Evolutionary conservation across 73 alveolate genomes (phyloP), one percentile per base, ranked within the genome.

Genomic region (Paramecium biaurelia): DNA sequence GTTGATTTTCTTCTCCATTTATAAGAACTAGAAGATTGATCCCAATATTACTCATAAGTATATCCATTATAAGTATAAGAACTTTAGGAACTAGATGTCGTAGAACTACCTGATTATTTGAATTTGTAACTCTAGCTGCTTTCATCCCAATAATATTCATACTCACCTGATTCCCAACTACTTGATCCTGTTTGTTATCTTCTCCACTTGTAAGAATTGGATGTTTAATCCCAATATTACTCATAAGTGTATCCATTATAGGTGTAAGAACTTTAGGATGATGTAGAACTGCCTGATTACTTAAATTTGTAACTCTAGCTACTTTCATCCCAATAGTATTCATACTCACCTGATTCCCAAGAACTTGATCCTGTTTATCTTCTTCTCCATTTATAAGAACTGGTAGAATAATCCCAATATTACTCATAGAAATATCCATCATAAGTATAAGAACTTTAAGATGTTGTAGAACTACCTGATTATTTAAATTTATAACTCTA

Each of bases 101-200:
- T 3, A 11, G 68, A 53, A 53, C 67, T 53, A 11, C 24, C 43
- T 28, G 82, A 63, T 63, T 23, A 23, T 63, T 41, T 63, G 26
- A 26, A 63, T 7, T 26, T 32, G 11, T 63, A 63, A 7, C 47
- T 32, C 11, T 24, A 23, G 23, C 47, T 28, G 10, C 32, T 63
- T 28, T 11, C 20, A 63, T 63, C 82, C 82, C 82, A 63, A 63
- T 63, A 63, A 63, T 63, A 63, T 63, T 63, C 82, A 24, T 63
- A 63, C 1, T 63, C 82, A 5, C 82, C 82, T 1, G 37, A 28
- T 63, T 63, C 82, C 82, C 82, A 63, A 24, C 49, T 63, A 24
- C 8, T 63, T 63, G 82, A 26, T 28, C 47, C 82, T 63, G 28
- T 18, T 23, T 63, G 24, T 63, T 7, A 26, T 26, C 82, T 63